A percentile compares a stretch with the other conserved stretches of the same genome.
Conservation (phyloP, 805 yeast species). For the Kurtzmaniella fragi region DNA sequence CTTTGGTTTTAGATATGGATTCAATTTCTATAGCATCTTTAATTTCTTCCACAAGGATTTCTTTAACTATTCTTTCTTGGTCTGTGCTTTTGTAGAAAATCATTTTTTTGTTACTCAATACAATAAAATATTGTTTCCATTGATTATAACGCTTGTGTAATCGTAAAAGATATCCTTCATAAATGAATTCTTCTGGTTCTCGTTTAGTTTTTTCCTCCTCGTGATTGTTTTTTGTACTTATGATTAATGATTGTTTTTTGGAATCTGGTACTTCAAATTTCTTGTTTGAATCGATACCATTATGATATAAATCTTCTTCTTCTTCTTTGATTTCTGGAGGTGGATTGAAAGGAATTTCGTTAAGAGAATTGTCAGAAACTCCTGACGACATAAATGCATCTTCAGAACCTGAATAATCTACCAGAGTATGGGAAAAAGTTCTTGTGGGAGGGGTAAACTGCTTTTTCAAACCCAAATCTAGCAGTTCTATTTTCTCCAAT, state of each 20-base stretch:
- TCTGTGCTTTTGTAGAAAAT: constrained; percentile 33
- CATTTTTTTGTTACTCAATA: constrained; percentile 37
- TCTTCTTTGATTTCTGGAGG: constrained; percentile 1
- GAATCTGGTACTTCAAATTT: not conserved
- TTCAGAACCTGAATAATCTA: constrained; percentile 7
- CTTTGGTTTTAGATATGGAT: constrained; percentile 37
- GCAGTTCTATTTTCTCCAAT: too few species aligned
- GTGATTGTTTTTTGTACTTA: not conserved
- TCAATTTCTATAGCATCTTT: constrained; percentile 49
- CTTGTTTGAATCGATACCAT: too few species aligned
- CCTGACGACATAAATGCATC: constrained; percentile 7
- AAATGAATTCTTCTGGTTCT: constrained; percentile 13
- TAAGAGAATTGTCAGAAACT: constrained; percentile 6
- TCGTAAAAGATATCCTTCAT: constrained; percentile 40
- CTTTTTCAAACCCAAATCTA: too few species aligned
- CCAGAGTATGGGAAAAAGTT: not conserved
- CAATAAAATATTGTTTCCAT: constrained; percentile 42
- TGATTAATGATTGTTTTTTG: not conserved
- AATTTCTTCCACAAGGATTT: constrained; percentile 25
- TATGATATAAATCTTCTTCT: constrained; percentile 1
- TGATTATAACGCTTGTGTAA: constrained; percentile 41
- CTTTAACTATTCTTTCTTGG: constrained; percentile 18
- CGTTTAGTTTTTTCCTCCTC: not conserved
- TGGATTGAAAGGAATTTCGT: not conserved
- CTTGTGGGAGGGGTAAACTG: not conserved